These are phyloP conservation scores for Podospora didyma DNA, from an alignment of 495 filamentous ascomycete species.

Conservation along the genomic window DNA sequence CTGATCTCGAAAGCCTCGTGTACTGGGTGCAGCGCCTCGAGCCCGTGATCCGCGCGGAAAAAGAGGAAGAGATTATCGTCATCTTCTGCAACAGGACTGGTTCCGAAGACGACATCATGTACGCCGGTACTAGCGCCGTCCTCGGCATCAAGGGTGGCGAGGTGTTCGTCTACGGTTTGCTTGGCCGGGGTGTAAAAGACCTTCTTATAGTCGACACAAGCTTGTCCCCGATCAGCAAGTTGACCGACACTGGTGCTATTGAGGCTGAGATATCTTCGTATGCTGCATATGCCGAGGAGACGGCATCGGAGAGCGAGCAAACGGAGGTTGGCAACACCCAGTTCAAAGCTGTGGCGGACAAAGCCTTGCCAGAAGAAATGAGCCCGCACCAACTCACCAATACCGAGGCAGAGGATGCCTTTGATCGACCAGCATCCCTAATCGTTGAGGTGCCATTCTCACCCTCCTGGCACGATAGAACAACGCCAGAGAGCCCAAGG, in stretches of 20 bases:
- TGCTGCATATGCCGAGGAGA: not conserved
- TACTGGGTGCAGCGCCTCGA: conserved; percentile 88
- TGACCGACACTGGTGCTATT: conserved; percentile 15
- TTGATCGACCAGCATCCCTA: too few relatives aligned
- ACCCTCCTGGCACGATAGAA: too few relatives aligned
- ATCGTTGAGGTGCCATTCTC: too few relatives aligned
- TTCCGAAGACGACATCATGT: conserved; percentile 60
- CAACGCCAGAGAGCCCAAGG: not conserved
- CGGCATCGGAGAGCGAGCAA: not conserved
- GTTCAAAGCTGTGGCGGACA: not conserved
- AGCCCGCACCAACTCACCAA: not conserved
- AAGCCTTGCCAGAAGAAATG: not conserved
- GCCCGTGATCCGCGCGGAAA: conserved; percentile 60
- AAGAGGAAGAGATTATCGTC: conserved; percentile 62
- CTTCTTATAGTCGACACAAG: conserved; percentile 61
- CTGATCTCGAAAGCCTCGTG: conserved; percentile 74
- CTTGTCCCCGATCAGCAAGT: conserved; percentile 20
- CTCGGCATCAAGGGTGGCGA: conserved; percentile 66
- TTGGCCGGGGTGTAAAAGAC: conserved; percentile 62
- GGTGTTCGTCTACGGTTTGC: conserved; percentile 62
- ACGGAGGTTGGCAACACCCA: not conserved
- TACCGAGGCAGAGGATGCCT: too few relatives aligned
- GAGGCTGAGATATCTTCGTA: conserved; percentile 3
- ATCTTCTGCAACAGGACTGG: conserved; percentile 83
- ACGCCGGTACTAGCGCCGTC: conserved; percentile 84